phyloP scores from a whole-genome alignment of 352 stramenopile species.

The Phytophthora nicotianae region DNA sequence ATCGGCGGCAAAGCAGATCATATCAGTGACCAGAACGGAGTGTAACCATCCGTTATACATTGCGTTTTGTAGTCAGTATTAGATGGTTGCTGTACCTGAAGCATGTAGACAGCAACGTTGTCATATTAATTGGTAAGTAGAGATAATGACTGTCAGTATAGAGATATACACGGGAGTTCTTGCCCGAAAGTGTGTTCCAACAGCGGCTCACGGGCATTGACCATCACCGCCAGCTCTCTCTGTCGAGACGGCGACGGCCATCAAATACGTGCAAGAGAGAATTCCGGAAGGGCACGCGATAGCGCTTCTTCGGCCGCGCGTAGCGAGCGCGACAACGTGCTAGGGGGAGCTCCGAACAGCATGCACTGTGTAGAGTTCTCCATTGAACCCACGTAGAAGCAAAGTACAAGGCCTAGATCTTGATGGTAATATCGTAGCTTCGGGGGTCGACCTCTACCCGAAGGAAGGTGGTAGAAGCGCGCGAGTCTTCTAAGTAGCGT shows the following conservation, averaged over 20 bases:
- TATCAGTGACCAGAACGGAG: neutral
- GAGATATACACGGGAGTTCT: neutral
- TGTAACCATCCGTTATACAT: too few species aligned
- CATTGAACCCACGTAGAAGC: slow-evolving; percentile 13
- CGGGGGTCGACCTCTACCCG: neutral
- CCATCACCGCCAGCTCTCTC: neutral
- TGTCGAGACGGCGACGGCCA: slow-evolving; percentile 7
- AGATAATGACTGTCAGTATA: neutral
- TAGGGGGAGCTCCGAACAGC: slow-evolving; percentile 8
- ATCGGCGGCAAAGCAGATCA: neutral
- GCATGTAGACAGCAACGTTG: neutral
- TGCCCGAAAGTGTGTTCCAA: slow-evolving; percentile 26
- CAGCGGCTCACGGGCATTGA: slow-evolving; percentile 33
- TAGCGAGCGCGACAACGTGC: slow-evolving; percentile 9
- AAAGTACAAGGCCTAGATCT: slow-evolving; percentile 5
- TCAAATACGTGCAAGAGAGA: neutral
- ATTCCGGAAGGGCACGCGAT: neutral
- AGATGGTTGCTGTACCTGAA: neutral
- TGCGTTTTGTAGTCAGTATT: neutral
- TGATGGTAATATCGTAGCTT: slow-evolving; percentile 17
- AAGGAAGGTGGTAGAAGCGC: neutral
- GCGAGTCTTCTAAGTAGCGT: neutral
- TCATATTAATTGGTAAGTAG: too few species aligned
- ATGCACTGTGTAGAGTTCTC: neutral
- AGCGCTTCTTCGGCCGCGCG: slow-evolving; percentile 3